A percentile compares a stretch with the other conserved stretches of the same genome.
Evolutionary conservation across 495 filamentous ascomycete genomes (phyloP).

Genomic region (Aspergillus sparsus): DNA sequence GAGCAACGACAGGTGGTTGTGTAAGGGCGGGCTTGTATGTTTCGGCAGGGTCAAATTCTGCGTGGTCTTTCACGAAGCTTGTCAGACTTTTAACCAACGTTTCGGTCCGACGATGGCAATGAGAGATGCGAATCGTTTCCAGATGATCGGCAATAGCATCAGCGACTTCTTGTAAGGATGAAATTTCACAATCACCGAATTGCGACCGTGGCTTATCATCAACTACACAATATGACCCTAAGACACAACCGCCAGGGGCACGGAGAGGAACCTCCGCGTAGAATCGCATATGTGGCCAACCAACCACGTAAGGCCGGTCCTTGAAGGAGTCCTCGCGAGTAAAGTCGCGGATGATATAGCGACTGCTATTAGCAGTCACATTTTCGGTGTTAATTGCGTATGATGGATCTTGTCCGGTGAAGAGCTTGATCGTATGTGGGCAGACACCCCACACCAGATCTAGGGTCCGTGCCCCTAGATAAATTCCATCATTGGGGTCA

Average conservation of each 20-base stretch:
- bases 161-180: conserved; percentile 34
- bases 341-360: conserved; percentile 55
- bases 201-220: conserved; percentile 53
- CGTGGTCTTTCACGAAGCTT: conserved; percentile 34
- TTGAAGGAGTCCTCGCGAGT: conserved; percentile 50
- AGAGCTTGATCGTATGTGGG: conserved; percentile 45
- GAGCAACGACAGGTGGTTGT: conserved; percentile 1
- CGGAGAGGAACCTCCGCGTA: conserved; percentile 66
- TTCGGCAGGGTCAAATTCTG: conserved; percentile 31
- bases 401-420: conserved; percentile 29
- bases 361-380: conserved; percentile 34
- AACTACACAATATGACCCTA: conserved; percentile 63
- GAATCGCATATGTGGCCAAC: conserved; percentile 51
- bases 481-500: conserved; percentile 41
- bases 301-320: conserved; percentile 41
- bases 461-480: conserved; percentile 46
- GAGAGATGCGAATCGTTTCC: conserved; percentile 35
- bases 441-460: conserved; percentile 49
- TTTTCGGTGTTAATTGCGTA: conserved; percentile 28
- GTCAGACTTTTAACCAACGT: conserved; percentile 35
- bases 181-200: conserved; percentile 31
- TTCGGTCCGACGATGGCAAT: conserved; percentile 33
- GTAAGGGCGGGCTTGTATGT: conserved; percentile 16
- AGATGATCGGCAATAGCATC: conserved; percentile 35
- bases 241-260: conserved; percentile 57